phyloP scores from a whole-genome alignment of 106 monocot species.

The Dioscorea zingiberensis region DNA sequence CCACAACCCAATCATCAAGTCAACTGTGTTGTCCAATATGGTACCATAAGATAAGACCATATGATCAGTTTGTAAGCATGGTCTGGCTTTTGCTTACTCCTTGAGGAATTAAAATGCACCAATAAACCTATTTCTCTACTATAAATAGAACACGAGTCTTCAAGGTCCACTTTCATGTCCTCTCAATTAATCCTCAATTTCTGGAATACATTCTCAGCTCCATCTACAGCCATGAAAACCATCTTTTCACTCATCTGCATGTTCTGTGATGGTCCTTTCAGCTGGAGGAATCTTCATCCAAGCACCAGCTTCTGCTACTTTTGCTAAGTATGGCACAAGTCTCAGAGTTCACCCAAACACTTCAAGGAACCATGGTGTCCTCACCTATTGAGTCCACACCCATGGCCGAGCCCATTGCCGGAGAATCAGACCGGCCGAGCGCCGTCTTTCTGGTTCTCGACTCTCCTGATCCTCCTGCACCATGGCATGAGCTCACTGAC shows the following conservation, averaged over 20 bases:
- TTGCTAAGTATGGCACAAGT: neutral
- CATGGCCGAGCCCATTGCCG: neutral
- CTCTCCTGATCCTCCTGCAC: slow-evolving; percentile 46
- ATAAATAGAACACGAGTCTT: no score
- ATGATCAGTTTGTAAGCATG: no score
- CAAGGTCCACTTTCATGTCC: no score
- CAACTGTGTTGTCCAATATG: neutral
- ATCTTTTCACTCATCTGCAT: neutral
- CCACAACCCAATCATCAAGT: neutral
- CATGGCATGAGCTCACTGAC: slow-evolving; percentile 46
- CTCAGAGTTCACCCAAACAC: slow-evolving; percentile 83
- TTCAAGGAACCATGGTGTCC: slow-evolving; percentile 50
- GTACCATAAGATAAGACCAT: no score
- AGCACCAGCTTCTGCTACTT: neutral
- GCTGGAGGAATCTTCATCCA: neutral
- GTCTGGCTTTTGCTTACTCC: no score
- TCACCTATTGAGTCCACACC: neutral
- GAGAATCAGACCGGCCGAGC: neutral
- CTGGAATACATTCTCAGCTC: neutral
- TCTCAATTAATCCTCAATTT: no score
- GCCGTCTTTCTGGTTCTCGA: slow-evolving; percentile 33
- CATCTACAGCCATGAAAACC: slow-evolving; percentile 10
- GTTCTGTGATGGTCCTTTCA: slow-evolving; percentile 11
- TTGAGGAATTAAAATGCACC: no score
- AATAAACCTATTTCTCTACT: no score